Conservation (phyloP, 768 basidiomycete genomes). For the Myochromella boudieri region DNA sequence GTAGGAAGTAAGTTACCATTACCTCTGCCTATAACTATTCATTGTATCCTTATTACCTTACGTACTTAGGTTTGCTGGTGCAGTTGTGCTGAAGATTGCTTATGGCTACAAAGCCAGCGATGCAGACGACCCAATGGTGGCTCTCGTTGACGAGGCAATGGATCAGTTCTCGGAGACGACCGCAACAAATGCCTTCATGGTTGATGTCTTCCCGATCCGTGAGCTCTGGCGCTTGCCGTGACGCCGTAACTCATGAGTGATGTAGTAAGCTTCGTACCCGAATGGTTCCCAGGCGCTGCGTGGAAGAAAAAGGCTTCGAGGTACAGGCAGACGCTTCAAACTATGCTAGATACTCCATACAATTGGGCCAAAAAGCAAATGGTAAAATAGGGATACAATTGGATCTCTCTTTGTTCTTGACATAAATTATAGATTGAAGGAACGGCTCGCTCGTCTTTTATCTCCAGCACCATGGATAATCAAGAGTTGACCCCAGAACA, state of each 20-base stretch:
- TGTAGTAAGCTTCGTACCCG: slow-evolving; percentile 45
- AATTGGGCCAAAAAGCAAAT: slow-evolving; percentile 45
- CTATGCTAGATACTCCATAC: slow-evolving; percentile 45
- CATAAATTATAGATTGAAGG: slow-evolving; percentile 56
- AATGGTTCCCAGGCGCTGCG: slow-evolving; percentile 57
- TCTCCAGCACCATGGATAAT: slow-evolving; percentile 54
- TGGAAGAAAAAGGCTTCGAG: no score
- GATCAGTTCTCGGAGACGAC: slow-evolving; percentile 51
- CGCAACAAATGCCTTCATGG: slow-evolving; percentile 46
- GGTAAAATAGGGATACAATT: slow-evolving; percentile 27
- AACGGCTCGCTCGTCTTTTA: slow-evolving; percentile 56
- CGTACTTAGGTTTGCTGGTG: slow-evolving; percentile 43
- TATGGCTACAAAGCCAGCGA: slow-evolving; percentile 60
- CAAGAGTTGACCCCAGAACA: slow-evolving; percentile 51
- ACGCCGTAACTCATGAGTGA: not conserved
- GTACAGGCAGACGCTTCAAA: slow-evolving; percentile 34
- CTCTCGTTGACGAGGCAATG: slow-evolving; percentile 50
- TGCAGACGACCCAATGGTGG: slow-evolving; percentile 48
- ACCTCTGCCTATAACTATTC: no score
- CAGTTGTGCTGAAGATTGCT: slow-evolving; percentile 52
- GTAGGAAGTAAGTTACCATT: slow-evolving; percentile 39
- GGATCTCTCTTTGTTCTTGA: not conserved
- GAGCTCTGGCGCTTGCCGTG: not conserved
- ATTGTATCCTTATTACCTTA: not conserved
- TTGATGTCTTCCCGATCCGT: slow-evolving; percentile 37